Conservation (phyloP, 345 rosid species). For the Syzygium grande region DNA sequence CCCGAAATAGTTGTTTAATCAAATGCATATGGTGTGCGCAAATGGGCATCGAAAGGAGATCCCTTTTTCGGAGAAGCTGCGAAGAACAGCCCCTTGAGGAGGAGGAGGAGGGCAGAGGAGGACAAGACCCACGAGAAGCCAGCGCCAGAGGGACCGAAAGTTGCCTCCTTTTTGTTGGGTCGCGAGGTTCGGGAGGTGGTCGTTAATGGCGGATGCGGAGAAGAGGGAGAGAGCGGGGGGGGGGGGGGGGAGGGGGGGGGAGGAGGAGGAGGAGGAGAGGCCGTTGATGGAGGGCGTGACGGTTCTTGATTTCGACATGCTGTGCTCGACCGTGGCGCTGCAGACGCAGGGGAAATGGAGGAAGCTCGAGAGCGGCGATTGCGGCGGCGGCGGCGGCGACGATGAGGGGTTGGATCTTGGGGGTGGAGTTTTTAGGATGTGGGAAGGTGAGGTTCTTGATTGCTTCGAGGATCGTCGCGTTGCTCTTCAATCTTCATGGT, state of each 20-base stretch:
- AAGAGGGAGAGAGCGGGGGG: slow-evolving; percentile 5
- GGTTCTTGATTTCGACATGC: slow-evolving; percentile 80
- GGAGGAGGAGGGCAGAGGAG: background rate
- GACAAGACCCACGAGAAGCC: background rate
- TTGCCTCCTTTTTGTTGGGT: background rate
- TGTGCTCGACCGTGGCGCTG: slow-evolving; percentile 86
- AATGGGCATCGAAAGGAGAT: slow-evolving; percentile 5
- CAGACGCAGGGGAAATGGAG: slow-evolving; percentile 89
- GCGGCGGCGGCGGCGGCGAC: slow-evolving; percentile 10
- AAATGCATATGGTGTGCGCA: background rate
- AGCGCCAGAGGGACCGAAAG: background rate
- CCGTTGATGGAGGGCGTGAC: slow-evolving; percentile 49
- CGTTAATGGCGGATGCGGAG: slow-evolving; percentile 36
- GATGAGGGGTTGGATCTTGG: slow-evolving; percentile 43
- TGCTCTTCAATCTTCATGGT: slow-evolving; percentile 81
- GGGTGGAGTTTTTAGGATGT: slow-evolving; percentile 76
- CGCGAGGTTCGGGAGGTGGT: background rate
- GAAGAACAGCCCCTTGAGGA: background rate
- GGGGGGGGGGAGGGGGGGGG: slow-evolving; percentile 6
- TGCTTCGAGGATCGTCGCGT: slow-evolving; percentile 72
- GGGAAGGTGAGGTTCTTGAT: slow-evolving; percentile 90
- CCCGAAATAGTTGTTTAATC: background rate
- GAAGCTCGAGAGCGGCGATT: slow-evolving; percentile 21
- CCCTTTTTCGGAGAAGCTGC: slow-evolving; percentile 7
- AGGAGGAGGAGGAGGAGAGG: slow-evolving; percentile 26